These are phyloP conservation scores for Lachnellula suecica DNA, from an alignment of 2,329 filamentous ascomycete species.

Conservation along the genomic window DNA sequence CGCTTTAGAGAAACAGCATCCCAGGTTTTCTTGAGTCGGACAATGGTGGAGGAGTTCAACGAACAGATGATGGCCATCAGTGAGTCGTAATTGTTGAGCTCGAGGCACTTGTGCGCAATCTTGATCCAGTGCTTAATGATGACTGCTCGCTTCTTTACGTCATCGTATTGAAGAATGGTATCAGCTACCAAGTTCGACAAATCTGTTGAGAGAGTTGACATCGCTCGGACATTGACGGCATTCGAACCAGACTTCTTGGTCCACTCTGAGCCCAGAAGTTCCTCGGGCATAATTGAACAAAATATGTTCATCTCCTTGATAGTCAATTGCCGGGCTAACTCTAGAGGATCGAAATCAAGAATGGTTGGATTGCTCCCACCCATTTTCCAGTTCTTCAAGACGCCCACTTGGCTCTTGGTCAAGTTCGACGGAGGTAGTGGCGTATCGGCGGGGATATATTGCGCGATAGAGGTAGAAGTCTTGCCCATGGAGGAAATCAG, in stretches of 20 bases:
- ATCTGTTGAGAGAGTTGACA: slow-evolving; percentile 90
- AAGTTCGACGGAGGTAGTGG: slow-evolving; percentile 70
- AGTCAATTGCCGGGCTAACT: slow-evolving; percentile 89
- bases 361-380: slow-evolving; percentile 72
- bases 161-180: slow-evolving; percentile 83
- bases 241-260: slow-evolving; percentile 80
- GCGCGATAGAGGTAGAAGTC: slow-evolving; percentile 72
- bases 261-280: slow-evolving; percentile 90
- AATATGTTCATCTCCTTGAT: slow-evolving; percentile 90
- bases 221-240: slow-evolving; percentile 87
- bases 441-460: slow-evolving; percentile 69
- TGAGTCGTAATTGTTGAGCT: slow-evolving; percentile 93
- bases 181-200: slow-evolving; percentile 91
- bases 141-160: slow-evolving; percentile 85
- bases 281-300: slow-evolving; percentile 87
- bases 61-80: slow-evolving; percentile 97
- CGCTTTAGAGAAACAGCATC: slow-evolving; percentile 82
- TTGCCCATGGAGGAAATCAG: slow-evolving; percentile 86
- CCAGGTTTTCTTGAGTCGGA: slow-evolving; percentile 87
- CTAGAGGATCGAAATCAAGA: slow-evolving; percentile 86
- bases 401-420: slow-evolving; percentile 72
- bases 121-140: slow-evolving; percentile 99
- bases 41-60: slow-evolving; percentile 87
- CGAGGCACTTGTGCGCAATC: slow-evolving; percentile 80
- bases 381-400: slow-evolving; percentile 72